phyloP scores from a whole-genome alignment of 306 rosid species.

The Rubus idaeus region DNA sequence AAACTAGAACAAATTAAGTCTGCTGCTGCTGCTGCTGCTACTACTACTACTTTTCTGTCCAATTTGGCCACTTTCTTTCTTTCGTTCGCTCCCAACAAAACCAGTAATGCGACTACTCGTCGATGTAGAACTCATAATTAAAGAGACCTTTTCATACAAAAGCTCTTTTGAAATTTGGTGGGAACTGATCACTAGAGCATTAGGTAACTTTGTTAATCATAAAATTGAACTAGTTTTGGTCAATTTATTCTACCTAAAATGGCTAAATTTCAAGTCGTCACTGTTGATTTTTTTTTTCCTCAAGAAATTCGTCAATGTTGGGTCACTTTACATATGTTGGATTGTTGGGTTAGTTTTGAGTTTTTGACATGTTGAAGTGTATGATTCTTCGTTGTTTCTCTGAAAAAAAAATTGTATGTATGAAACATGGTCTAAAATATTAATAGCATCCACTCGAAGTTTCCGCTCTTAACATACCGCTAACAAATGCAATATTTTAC shows the following conservation, averaged over 20 bases:
- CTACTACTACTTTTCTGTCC: background rate
- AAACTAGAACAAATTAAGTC: background rate
- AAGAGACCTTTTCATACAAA: background rate
- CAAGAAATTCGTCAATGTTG: no score
- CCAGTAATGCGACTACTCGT: conserved; percentile 36
- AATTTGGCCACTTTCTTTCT: background rate
- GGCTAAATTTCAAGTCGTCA: background rate
- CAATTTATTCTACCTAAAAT: background rate
- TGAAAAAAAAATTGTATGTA: no score
- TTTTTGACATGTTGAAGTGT: no score
- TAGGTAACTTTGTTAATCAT: background rate
- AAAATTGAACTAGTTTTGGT: background rate
- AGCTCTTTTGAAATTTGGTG: conserved; percentile 2
- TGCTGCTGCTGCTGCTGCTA: no score
- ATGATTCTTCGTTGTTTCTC: no score
- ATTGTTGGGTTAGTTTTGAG: no score
- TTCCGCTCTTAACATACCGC: no score
- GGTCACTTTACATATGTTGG: no score
- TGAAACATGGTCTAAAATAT: no score
- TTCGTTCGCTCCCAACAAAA: background rate
- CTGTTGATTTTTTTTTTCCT: no score
- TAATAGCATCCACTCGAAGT: no score
- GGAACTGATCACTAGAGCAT: background rate
- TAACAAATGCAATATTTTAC: no score
- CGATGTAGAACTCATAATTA: conserved; percentile 6